Base-by-base conservation (phyloP, 1,284 basidiomycete species). In the Pholiota adiposa region DNA sequence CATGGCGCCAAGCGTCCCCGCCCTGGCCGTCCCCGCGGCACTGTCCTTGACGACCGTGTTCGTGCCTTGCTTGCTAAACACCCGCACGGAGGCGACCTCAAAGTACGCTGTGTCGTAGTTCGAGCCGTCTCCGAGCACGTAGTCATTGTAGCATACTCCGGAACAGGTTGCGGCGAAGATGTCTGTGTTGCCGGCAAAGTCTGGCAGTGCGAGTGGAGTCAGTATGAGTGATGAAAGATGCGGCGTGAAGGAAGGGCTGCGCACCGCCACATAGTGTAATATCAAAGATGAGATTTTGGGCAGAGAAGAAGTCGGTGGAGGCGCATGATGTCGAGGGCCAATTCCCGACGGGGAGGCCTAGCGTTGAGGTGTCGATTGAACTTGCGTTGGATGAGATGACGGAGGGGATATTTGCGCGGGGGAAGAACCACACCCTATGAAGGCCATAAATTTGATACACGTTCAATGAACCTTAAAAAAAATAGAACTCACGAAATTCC, bases 231-330 rank as follows among this genome's bases (percentile, higher is more conserved):
- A n/a, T 12, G 40, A 51, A 34, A 27, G 34, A 49, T 51, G 18
- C 11, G 14, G 29, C 29, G 14, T 33, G 38, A 8, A 33, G 54
- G 31, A n/a, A 23, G 14, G n/a, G 34, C 36, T 8, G 73, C 79
- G 63, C 62, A 87, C 85, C 85, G 67, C 89, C 88, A 63, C 92
- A 93, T 11, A 93, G 82, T 1, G 90, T 89, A 61, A 91, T 91
- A 70, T 89, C 85, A 64, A 93, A 85, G 31, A 91, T 85, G 49
- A 93, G 79, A 56, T 83, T 78, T 68, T 92, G 89, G 0, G 86
- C 73, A 48, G 79, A 71, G 72, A 94, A 93, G 75, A 82, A 89
- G 36, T 77, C 71, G 56, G 76, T 73, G 33, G 90, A 80, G 52
- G 82, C 75, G 71, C 92, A 93, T 14, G 81, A 78, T 7, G 79